Conservation (phyloP, 78 protist species). For the Tieghemostelium lacteum region DNA sequence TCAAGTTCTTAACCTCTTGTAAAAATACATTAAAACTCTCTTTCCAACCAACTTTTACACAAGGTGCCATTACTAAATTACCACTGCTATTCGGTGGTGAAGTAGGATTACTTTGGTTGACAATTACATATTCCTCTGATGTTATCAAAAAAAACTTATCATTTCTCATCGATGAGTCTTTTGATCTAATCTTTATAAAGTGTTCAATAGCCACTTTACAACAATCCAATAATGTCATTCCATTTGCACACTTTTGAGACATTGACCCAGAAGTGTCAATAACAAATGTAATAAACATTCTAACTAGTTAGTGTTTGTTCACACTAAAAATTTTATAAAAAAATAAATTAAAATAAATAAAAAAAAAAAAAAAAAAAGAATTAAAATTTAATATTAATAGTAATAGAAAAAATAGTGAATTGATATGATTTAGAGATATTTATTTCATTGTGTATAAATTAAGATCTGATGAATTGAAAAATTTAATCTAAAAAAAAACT, state of each 20-base stretch:
- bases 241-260: constrained; percentile 73
- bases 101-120: too few relatives aligned
- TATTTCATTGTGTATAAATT: too few relatives aligned
- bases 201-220: constrained; percentile 81
- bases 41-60: constrained; percentile 41
- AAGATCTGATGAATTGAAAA: too few relatives aligned
- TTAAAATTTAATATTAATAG: too few relatives aligned
- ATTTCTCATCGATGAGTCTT: constrained; percentile 30
- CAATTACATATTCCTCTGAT: constrained; percentile 23
- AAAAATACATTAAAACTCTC: constrained; percentile 40
- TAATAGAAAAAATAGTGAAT: too few relatives aligned
- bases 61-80: background rate
- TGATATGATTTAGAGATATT: too few relatives aligned
- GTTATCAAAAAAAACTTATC: constrained; percentile 77
- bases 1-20: constrained; percentile 61
- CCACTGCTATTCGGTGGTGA: background rate
- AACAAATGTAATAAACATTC: constrained; percentile 74
- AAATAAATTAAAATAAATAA: too few relatives aligned
- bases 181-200: constrained; percentile 65
- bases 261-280: constrained; percentile 85
- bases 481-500: too few relatives aligned
- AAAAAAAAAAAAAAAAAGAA: too few relatives aligned
- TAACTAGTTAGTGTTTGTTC: background rate
- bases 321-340: too few relatives aligned
- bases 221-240: constrained; percentile 77